Evolutionary conservation across 257 asterid species (phyloP), one percentile per base, ranked within the genome.

Genomic region (Fraxinus pennsylvanica): DNA sequence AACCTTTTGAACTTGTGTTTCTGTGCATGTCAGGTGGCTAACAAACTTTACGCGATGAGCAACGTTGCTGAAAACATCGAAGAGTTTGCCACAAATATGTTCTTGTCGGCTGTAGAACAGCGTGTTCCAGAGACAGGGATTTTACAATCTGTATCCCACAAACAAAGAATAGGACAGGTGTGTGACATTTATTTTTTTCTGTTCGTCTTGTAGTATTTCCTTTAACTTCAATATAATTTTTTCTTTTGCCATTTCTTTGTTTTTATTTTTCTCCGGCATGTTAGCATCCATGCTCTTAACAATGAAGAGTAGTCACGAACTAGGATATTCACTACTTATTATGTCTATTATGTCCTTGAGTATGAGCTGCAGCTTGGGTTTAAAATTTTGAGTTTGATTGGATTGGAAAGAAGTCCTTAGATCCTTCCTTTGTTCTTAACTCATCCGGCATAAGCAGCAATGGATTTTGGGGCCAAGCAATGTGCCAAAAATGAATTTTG

Each of bases 21-120:
- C 75, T 78, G 13, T 76, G 71, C 83, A 75, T 85, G 67, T 77
- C 91, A 95, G 99, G 99, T 93, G 83, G 90, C 98, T 6, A 93
- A 91, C 85, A 95, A 93, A 79, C 94, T 95, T 52, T 91, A 89
- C 67, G 86, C 85, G 67, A 87, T 92, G 79, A 81, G 79, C 84
- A 84, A 85, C 84, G 81, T 89, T 59, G 89, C 97, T 57, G 96
- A 89, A 82, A 88, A 84, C 79, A 90, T 96, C 52, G 99, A 96
- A 87, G 88, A 89, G 77, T 96, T 85, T 82, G 97, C 97, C 27
- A 92, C 84, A 68, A 87, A 82, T 74, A 90, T 80, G 92, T 96
- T 93, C 89, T 86, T 96, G 90, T 90, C 92, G 80, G 91, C 94
- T 66, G 74, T 93, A 63, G 92, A 85, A 82, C 88, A 84, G 74